Percentiles rank a stretch among this genome's conserved stretches.
phyloP scores from a whole-genome alignment of 192 early-diverging fungal species.

The Spinellus fusiger region DNA sequence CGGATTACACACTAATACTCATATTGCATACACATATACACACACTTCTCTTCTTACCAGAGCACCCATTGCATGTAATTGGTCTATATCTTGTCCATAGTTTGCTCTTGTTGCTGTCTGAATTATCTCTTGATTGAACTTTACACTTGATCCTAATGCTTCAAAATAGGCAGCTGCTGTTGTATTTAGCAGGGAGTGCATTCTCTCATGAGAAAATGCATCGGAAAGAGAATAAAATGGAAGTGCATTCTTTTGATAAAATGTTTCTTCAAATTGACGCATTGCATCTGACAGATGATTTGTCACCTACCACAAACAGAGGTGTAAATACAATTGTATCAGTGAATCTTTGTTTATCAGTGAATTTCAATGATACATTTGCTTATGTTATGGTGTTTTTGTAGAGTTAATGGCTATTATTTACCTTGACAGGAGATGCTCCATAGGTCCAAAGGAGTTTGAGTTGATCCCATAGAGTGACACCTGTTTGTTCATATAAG shows the following conservation, averaged over 20 bases:
- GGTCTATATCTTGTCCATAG: conserved; percentile 53
- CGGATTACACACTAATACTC: neutral
- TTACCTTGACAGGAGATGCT: conserved; percentile 40
- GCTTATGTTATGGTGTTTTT: no score
- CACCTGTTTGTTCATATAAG: conserved; percentile 43
- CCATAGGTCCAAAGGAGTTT: conserved; percentile 42
- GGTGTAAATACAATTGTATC: neutral
- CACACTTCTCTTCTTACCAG: no score
- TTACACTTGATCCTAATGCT: conserved; percentile 24
- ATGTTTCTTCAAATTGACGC: conserved; percentile 19
- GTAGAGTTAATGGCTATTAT: neutral
- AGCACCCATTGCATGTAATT: conserved; percentile 53
- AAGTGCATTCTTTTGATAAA: conserved; percentile 28
- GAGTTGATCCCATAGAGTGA: conserved; percentile 32
- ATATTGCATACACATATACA: no score
- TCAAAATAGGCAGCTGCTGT: conserved; percentile 36
- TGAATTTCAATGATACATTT: no score
- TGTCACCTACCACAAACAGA: conserved; percentile 17
- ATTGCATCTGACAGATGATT: conserved; percentile 18
- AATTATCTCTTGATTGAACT: conserved; percentile 45
- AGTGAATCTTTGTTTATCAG: no score
- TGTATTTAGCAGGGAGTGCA: conserved; percentile 13
- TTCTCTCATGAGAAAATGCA: conserved; percentile 23
- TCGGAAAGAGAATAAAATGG: conserved; percentile 30
- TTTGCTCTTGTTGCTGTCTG: conserved; percentile 58